Evolutionary conservation across 768 basidiomycete genomes (phyloP).

Genomic region (Xerocomus potaroensis): DNA sequence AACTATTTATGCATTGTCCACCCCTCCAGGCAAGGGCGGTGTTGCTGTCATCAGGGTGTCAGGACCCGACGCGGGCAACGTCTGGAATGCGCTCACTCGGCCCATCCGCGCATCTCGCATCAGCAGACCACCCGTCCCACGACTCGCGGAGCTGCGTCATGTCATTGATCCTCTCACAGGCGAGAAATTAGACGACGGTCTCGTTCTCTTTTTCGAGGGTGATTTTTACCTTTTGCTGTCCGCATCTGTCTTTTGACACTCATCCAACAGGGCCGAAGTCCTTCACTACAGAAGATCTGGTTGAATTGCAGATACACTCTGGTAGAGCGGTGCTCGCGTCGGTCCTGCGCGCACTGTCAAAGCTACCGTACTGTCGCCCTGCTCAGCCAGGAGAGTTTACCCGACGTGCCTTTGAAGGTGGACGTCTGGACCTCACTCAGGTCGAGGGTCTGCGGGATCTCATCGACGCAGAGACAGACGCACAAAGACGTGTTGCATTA

Average conservation of each 20-base stretch:
- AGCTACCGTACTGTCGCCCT: slow-evolving; percentile 61
- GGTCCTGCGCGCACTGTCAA: slow-evolving; percentile 59
- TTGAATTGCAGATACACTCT: slow-evolving; percentile 87
- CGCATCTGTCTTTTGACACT: neutral
- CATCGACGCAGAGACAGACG: slow-evolving; percentile 85
- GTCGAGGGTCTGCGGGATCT: slow-evolving; percentile 86
- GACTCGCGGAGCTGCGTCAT: slow-evolving; percentile 67
- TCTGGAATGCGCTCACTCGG: slow-evolving; percentile 60
- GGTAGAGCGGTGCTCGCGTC: slow-evolving; percentile 76
- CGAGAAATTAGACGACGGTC: slow-evolving; percentile 71
- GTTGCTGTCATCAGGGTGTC: slow-evolving; percentile 81
- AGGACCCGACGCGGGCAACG: slow-evolving; percentile 63
- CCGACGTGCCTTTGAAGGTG: slow-evolving; percentile 73
- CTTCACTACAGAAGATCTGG: slow-evolving; percentile 76
- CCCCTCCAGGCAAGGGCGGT: slow-evolving; percentile 81
- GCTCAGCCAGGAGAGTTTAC: slow-evolving; percentile 91
- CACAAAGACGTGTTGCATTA: slow-evolving; percentile 71
- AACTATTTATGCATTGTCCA: slow-evolving; percentile 87
- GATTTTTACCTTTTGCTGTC: neutral
- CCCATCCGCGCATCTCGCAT: slow-evolving; percentile 11
- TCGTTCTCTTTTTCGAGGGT: slow-evolving; percentile 83
- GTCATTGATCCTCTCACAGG: slow-evolving; percentile 58
- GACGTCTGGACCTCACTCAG: slow-evolving; percentile 81
- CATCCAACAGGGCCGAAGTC: slow-evolving; percentile 59
- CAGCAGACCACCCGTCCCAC: slow-evolving; percentile 43